These are phyloP conservation scores for Fusarium floridanum DNA, from an alignment of 2,329 filamentous ascomycete genomes.

Conservation along the genomic window DNA sequence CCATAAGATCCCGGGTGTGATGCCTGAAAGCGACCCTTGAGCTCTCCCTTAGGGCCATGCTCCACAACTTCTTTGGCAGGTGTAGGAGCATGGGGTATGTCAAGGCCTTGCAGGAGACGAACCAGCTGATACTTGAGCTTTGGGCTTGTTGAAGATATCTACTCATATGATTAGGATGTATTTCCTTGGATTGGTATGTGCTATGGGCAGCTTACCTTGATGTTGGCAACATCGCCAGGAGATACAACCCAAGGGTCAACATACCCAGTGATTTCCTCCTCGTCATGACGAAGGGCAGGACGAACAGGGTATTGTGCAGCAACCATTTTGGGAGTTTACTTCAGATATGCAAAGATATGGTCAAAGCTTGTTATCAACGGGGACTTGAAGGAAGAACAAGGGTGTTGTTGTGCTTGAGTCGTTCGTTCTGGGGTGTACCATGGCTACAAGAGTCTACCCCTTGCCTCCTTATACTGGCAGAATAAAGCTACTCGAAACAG, in stretches of 20 bases:
- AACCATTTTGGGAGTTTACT: not conserved
- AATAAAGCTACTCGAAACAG: not conserved
- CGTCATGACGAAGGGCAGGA: not conserved
- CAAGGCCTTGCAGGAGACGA: constrained; percentile 9
- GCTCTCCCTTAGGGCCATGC: constrained; percentile 11
- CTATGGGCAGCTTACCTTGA: not conserved
- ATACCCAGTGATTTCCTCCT: constrained; percentile 23
- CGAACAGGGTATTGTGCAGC: not conserved
- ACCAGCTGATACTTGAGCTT: constrained; percentile 13
- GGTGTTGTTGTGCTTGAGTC: not conserved
- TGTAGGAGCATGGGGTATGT: constrained; percentile 8
- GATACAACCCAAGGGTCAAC: constrained; percentile 12
- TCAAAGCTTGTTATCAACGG: not conserved
- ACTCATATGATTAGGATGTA: not conserved
- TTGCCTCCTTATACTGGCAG: not conserved
- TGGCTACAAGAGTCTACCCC: not conserved
- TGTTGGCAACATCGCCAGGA: not conserved
- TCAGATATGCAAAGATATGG: not conserved
- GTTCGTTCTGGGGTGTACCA: not conserved
- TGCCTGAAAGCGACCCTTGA: not conserved
- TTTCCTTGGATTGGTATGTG: rapidly evolving
- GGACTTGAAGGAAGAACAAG: not conserved
- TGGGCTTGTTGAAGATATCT: constrained; percentile 1
- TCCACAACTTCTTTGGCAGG: constrained; percentile 20
- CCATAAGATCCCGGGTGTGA: not conserved